These are phyloP conservation scores for Ustilago shanxiensis DNA, from an alignment of 1,284 basidiomycete genomes.

Conservation along the genomic window DNA sequence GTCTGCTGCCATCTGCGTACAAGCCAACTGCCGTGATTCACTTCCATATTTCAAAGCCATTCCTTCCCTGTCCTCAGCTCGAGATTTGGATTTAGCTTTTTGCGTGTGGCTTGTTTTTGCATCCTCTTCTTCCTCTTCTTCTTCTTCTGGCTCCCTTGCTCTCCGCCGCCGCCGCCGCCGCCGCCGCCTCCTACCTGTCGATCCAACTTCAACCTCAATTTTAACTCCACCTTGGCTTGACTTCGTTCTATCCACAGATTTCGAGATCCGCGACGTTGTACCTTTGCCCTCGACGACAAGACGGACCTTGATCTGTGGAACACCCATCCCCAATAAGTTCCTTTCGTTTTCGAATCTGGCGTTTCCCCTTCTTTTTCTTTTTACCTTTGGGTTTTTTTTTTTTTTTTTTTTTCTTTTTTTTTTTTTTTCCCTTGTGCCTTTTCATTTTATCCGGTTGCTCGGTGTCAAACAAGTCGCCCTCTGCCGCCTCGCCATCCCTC, in stretches of 20 bases:
- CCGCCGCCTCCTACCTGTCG: not conserved
- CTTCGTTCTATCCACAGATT: not conserved
- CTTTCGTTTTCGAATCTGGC: not conserved
- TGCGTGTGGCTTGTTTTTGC: not conserved
- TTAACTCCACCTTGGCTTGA: not conserved
- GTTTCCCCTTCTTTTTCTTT: not conserved
- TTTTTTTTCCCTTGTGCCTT: not conserved
- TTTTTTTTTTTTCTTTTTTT: no score
- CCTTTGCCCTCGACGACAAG: not conserved
- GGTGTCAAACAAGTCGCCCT: not conserved
- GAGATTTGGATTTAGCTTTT: not conserved
- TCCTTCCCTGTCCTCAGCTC: not conserved
- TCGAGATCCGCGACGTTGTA: not conserved
- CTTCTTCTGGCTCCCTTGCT: no score
- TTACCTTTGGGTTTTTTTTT: no score
- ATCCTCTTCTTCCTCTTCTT: not conserved
- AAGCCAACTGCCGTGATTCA: not conserved
- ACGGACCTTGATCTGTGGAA: not conserved
- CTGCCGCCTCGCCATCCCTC: no score
- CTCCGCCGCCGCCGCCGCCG: no score
- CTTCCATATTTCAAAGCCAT: not conserved
- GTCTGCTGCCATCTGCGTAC: not conserved
- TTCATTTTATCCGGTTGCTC: not conserved
- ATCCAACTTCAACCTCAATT: not conserved
- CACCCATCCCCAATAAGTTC: not conserved